Evolutionary conservation across 176 grass and related monocot species (phyloP), one percentile per base, ranked within the genome.

Genomic region (Eragrostis curvula): DNA sequence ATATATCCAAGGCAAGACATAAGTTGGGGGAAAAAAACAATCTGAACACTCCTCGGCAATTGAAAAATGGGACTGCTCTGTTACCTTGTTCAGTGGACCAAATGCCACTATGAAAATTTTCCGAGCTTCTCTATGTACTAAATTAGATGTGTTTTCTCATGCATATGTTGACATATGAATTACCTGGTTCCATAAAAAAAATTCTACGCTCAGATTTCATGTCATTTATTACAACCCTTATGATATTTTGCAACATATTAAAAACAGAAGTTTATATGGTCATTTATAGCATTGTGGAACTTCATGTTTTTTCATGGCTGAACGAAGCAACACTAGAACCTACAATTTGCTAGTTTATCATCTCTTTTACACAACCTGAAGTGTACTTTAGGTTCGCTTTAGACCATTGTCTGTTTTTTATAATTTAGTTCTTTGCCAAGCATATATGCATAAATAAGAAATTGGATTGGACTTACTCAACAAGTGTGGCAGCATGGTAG

Each of bases 81-180:
- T 56, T 55, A 56, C 72, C 62, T 23, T 58, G 3, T 32, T 67
- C 58, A 43, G 39, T 74, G 39, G 66, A 8, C 50, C 67, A 68
- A 67, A 25, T 77, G 49, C 10, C 12, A 39, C 18, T 20, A 30
- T 12, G 20, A 24, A 36, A 42, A 39, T 43, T 53, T 11, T 29
- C 53, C 15, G n/a, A 59, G 44, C 21, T 64, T 75, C 18, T 69
- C 63, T 55, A 46, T 6, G 28, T 68, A 57, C 75, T 29, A 47
- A 77, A 60, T 58, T 77, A 40, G 9, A 3, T 13, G 59, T 39
- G 9, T 70, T 78, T 85, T 32, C n/a, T 71, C 27, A 62, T 78
- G 25, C 42, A 63, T 48, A 70, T 16, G 64, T 0, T 58, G 39
- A 44, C 25, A 28, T 60, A 59, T 60, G 18, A 13, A 56, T 9